A percentile compares a stretch with the other conserved stretches of the same genome.
These are phyloP conservation scores for Dictyostelium purpureum DNA, from an alignment of 78 protist species.

Conservation along the genomic window DNA sequence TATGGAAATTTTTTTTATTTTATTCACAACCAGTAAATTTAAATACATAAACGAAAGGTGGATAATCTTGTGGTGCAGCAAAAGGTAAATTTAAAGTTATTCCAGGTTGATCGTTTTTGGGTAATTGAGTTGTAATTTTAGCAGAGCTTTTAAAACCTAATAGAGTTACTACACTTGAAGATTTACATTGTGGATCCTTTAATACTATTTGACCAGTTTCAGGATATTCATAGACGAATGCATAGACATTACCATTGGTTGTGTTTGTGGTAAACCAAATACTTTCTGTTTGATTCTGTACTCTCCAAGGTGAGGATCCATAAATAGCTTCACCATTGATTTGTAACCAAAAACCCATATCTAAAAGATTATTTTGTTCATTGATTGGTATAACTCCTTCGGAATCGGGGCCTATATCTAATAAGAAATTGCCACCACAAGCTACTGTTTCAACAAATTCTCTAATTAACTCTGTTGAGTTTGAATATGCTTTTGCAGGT, in stretches of 20 bases:
- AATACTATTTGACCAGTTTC: neutral
- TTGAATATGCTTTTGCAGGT: neutral
- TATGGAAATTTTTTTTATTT: too few relatives aligned
- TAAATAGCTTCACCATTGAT: slow-evolving; percentile 71
- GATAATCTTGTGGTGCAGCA: neutral
- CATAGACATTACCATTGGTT: slow-evolving; percentile 4
- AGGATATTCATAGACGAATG: slow-evolving; percentile 27
- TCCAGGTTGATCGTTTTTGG: neutral
- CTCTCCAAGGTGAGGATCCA: slow-evolving; percentile 54
- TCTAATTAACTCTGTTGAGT: neutral
- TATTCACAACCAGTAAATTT: too few relatives aligned
- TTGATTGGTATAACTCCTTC: slow-evolving; percentile 42
- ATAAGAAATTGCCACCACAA: slow-evolving; percentile 66
- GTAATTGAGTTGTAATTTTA: neutral
- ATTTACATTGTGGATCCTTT: neutral
- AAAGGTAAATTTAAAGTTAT: neutral
- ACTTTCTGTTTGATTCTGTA: slow-evolving; percentile 10
- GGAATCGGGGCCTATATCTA: slow-evolving; percentile 67
- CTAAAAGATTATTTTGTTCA: slow-evolving; percentile 14
- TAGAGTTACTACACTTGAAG: neutral
- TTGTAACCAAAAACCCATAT: slow-evolving; percentile 62
- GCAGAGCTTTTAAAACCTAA: neutral
- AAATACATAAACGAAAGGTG: slow-evolving; percentile 40
- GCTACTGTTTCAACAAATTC: slow-evolving; percentile 21
- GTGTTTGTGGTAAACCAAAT: slow-evolving; percentile 38